phyloP scores from a whole-genome alignment of 1,284 basidiomycete species.

The Leccinum pachyderme region DNA sequence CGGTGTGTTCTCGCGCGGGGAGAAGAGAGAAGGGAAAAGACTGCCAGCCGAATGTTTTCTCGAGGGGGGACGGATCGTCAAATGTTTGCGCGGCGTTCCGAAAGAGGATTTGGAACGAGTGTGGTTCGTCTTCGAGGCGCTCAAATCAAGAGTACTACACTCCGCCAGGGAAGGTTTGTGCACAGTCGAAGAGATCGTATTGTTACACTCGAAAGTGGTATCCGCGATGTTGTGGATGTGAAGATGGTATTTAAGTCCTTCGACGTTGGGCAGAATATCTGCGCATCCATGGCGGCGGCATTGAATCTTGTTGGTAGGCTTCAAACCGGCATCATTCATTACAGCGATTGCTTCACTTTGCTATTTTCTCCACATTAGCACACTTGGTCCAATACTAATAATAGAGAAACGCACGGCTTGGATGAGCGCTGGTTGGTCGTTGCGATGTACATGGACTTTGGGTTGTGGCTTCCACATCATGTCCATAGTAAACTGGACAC shows the following conservation, averaged over 20 bases:
- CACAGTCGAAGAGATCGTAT: neutral
- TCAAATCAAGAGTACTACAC: constrained; percentile 1
- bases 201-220: neutral
- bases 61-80: neutral
- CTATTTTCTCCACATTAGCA: constrained; percentile 28
- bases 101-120: constrained; percentile 22
- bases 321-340: constrained; percentile 32
- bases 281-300: constrained; percentile 55
- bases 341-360: constrained; percentile 41
- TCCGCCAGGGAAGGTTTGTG: constrained; percentile 1
- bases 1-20: constrained; percentile 4
- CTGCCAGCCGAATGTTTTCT: constrained; percentile 20
- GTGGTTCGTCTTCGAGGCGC: constrained; percentile 7
- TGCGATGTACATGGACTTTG: constrained; percentile 33
- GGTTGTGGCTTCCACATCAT: constrained; percentile 34
- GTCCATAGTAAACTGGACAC: constrained; percentile 24
- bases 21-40: constrained; percentile 15
- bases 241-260: constrained; percentile 54
- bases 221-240: constrained; percentile 58
- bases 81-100: neutral
- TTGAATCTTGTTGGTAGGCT: constrained; percentile 32
- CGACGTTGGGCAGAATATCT: constrained; percentile 44
- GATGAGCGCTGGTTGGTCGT: constrained; percentile 37
- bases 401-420: constrained; percentile 37
- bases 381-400: neutral